Percentiles rank a stretch among this genome's conserved stretches.
phyloP scores from a whole-genome alignment of 2,329 filamentous ascomycete genomes.

The Zarea fungicola region DNA sequence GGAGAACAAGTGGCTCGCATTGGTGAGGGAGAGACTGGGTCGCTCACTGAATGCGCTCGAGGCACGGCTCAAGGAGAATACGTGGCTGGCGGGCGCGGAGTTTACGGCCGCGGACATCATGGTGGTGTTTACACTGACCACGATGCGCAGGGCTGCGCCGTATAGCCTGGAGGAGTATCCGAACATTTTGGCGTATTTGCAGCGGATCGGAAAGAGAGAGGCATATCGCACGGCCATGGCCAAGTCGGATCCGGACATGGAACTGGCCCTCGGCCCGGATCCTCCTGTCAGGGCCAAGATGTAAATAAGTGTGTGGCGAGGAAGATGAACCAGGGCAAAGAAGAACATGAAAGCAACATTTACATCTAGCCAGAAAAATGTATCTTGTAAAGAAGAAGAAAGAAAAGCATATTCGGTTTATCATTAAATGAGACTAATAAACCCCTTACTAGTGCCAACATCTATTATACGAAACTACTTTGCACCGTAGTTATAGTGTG shows the following conservation, averaged over 20 bases:
- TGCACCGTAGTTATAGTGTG: no score
- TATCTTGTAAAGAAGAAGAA: no score
- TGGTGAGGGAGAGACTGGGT: constrained; percentile 29
- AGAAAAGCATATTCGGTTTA: no score
- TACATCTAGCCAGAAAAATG: no score
- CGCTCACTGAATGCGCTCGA: constrained; percentile 36
- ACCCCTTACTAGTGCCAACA: no score
- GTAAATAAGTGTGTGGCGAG: no score
- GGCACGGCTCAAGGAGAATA: constrained; percentile 38
- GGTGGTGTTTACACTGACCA: constrained; percentile 56
- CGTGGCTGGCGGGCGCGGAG: constrained; percentile 55
- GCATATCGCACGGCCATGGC: constrained; percentile 43
- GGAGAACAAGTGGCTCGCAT: constrained; percentile 24
- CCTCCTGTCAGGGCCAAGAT: constrained; percentile 9
- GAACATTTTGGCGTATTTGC: constrained; percentile 41
- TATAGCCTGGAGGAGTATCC: constrained; percentile 36
- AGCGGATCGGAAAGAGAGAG: constrained; percentile 37
- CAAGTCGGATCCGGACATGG: constrained; percentile 45
- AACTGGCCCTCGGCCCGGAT: constrained; percentile 24
- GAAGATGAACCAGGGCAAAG: no score
- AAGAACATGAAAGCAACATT: no score
- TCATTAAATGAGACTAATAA: no score
- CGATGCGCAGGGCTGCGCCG: constrained; percentile 49
- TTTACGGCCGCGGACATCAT: constrained; percentile 65
- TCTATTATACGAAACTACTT: no score